Evolutionary conservation across 2,329 filamentous ascomycete species (phyloP), one percentile per base, ranked within the genome.

Genomic region (Fusarium sacchari): DNA sequence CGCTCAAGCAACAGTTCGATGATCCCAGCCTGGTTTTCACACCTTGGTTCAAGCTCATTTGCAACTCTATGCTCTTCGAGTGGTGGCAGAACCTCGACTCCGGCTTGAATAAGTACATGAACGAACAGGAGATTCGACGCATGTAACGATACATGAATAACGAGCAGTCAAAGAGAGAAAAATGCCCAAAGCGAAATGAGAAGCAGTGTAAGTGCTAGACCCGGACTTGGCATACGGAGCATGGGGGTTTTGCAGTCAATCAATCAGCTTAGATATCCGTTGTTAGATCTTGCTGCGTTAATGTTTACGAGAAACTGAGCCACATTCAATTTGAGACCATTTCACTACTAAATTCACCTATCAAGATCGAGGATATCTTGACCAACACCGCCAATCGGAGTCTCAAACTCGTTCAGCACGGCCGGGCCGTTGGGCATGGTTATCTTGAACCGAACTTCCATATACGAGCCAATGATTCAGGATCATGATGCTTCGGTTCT

Each of bases 11-110:
- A 76, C 94, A 96, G 88, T 98, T 99, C 83, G 86, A 91, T 79
- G 92, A 98, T 80, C 90, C 93, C 7, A 87, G 84, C 60, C 87
- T 97, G 77, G 93, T 92, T 79, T 98, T 98, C 83, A 99, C 96
- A 2, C 96, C 96, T 3, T 99, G 96, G 96, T 99, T 99, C 88
- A 97, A 97, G 88, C 91, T 99, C 76, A 98, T 99, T 80, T 99
- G 96, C 88, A 89, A 98, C 83, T 95, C 94, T 55, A 95, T 98
- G 94, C 89, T 99, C 46, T 99, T 97, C 79, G 93, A 98, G 83
- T 99, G 96, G 96, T 99, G 96, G 96, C 87, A 91, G 80, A 91
- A 93, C 83, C 89, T 98, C 64, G 92, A 96, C 77, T 86, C 89
- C 30, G 93, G 93, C 15, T 86, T 98, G 76, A 93, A 97, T 69